Conservation (phyloP, 768 basidiomycete genomes). For the Rhodocollybia butyracea region DNA sequence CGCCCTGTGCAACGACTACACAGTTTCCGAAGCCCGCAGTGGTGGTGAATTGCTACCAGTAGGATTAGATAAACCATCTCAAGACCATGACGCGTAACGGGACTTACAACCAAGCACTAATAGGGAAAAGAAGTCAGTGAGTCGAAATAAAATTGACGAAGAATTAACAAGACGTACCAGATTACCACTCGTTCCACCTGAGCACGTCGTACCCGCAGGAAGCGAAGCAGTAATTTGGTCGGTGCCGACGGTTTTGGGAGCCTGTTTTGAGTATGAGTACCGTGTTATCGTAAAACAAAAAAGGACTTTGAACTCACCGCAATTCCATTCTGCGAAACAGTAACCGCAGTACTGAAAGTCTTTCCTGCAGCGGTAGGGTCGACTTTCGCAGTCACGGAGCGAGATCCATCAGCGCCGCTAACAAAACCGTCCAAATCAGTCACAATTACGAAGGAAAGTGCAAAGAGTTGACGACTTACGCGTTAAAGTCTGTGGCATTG, state of each 20-base stretch:
- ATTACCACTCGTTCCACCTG: slow-evolving; percentile 23
- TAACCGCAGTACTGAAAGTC: slow-evolving; percentile 13
- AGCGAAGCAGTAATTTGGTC: slow-evolving; percentile 23
- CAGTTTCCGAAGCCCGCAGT: slow-evolving; percentile 36
- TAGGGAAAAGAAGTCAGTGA: too few species aligned
- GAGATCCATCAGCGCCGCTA: slow-evolving; percentile 18
- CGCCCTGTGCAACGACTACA: slow-evolving; percentile 21
- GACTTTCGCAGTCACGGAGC: slow-evolving; percentile 12
- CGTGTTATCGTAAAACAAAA: not conserved
- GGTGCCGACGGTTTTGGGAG: slow-evolving; percentile 18
- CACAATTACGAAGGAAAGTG: not conserved
- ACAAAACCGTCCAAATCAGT: not conserved
- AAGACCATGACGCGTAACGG: not conserved
- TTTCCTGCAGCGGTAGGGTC: slow-evolving; percentile 15
- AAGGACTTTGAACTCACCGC: slow-evolving; percentile 4
- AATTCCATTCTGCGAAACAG: slow-evolving; percentile 17
- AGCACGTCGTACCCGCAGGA: slow-evolving; percentile 26
- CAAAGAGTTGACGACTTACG: slow-evolving; percentile 18
- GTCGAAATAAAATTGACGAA: not conserved
- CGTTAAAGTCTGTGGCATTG: slow-evolving; percentile 31
- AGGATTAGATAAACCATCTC: not conserved
- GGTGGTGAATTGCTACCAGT: slow-evolving; percentile 21
- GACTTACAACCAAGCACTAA: not conserved
- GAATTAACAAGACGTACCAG: slow-evolving; percentile 23
- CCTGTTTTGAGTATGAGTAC: slow-evolving; percentile 9